Conservation (phyloP, 2,329 filamentous ascomycete species). For the Fusarium sp. region DNA sequence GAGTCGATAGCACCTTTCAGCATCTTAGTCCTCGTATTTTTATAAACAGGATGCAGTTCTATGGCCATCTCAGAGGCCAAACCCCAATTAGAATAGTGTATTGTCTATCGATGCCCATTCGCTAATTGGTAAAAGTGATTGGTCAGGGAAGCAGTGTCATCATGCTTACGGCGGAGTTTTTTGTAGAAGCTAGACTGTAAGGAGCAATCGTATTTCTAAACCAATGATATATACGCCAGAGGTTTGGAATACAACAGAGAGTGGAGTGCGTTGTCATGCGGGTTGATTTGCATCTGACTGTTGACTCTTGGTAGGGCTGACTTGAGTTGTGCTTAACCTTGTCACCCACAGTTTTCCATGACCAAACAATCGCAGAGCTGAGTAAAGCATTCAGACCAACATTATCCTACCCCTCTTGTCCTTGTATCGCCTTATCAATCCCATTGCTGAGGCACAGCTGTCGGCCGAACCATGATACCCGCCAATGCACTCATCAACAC, state of each 20-base stretch:
- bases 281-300: not conserved
- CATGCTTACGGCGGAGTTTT: not conserved
- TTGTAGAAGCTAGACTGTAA: not conserved
- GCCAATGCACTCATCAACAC: not conserved
- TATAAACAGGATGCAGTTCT: not conserved
- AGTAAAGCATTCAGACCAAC: not conserved
- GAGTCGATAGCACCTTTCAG: not conserved
- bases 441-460: not conserved
- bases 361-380: not conserved
- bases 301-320: not conserved
- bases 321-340: not conserved
- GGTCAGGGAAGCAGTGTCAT: not conserved
- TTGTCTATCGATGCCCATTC: not conserved
- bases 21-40: not conserved
- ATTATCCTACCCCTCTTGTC: not conserved
- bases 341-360: not conserved
- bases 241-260: not conserved
- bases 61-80: not conserved
- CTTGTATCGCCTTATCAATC: not conserved
- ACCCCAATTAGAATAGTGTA: not conserved
- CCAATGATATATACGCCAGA: not conserved
- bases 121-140: not conserved
- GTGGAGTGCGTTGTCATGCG: not conserved
- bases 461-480: not conserved
- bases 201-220: not conserved